Percentiles rank a stretch among this genome's conserved stretches.
These are phyloP conservation scores for Colletotrichum sp. DNA, from an alignment of 2,329 filamentous ascomycete species.

Conservation along the genomic window DNA sequence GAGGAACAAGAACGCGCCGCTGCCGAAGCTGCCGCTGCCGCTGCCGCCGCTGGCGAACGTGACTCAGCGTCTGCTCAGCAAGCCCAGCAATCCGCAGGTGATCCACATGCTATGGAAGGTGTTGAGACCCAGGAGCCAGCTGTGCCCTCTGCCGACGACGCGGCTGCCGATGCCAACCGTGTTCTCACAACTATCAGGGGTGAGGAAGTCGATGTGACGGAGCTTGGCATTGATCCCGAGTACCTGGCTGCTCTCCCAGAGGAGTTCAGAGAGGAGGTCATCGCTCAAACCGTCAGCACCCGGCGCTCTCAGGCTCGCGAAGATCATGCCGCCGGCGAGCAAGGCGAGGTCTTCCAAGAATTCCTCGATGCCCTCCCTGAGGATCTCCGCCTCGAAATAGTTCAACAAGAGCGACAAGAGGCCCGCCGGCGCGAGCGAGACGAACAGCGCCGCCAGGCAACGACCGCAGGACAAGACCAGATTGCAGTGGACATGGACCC, in stretches of 20 bases:
- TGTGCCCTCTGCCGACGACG: constrained; percentile 32
- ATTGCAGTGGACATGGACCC: constrained; percentile 81
- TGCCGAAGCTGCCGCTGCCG: constrained; percentile 59
- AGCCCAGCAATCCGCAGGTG: constrained; percentile 29
- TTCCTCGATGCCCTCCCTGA: constrained; percentile 92
- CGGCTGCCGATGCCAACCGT: constrained; percentile 48
- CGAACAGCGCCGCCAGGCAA: constrained; percentile 72
- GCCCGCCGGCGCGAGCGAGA: constrained; percentile 88
- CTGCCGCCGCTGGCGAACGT: constrained; percentile 40
- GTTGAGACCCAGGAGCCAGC: constrained; percentile 61
- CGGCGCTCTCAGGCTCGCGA: constrained; percentile 79
- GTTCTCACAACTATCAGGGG: constrained; percentile 86
- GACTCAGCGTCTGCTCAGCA: constrained; percentile 31
- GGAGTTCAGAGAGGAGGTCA: constrained; percentile 93
- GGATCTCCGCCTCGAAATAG: constrained; percentile 87
- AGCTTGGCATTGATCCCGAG: constrained; percentile 90
- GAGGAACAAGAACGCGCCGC: constrained; percentile 66
- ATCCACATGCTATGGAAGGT: constrained; percentile 74
- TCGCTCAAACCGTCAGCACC: constrained; percentile 86
- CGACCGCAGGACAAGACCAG: constrained; percentile 56
- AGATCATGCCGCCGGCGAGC: constrained; percentile 72
- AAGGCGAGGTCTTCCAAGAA: constrained; percentile 86
- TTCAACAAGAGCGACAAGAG: constrained; percentile 88
- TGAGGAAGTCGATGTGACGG: constrained; percentile 89
- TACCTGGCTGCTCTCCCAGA: constrained; percentile 98